Evolutionary conservation across 371 early-diverging fungal species (phyloP).

Genomic region (Capillidium rhysosporum): DNA sequence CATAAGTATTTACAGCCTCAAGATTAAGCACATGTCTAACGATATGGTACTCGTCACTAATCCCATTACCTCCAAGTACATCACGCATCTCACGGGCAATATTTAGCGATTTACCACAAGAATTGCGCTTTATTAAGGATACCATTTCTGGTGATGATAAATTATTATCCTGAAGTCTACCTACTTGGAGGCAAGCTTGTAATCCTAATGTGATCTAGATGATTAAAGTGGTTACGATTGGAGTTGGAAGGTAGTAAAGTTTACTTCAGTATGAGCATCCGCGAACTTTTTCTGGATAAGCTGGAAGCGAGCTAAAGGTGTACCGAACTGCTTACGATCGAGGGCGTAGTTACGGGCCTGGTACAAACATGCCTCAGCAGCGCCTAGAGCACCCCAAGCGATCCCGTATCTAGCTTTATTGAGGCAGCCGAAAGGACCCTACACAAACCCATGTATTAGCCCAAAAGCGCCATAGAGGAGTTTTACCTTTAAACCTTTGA

Average conservation of each 20-base stretch:
- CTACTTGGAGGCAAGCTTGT: slow-evolving; percentile 81
- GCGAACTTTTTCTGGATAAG: slow-evolving; percentile 94
- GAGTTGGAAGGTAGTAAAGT: no score
- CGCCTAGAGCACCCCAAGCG: slow-evolving; percentile 93
- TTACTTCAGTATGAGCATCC: slow-evolving; percentile 78
- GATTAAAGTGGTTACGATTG: not conserved
- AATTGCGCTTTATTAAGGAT: slow-evolving; percentile 92
- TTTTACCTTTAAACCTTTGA: slow-evolving; percentile 64
- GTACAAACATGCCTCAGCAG: slow-evolving; percentile 81
- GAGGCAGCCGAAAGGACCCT: slow-evolving; percentile 91
- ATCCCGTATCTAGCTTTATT: slow-evolving; percentile 97
- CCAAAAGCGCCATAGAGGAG: not conserved
- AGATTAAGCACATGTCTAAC: slow-evolving; percentile 90
- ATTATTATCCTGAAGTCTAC: slow-evolving; percentile 78
- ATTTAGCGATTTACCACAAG: slow-evolving; percentile 80
- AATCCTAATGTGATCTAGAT: slow-evolving; percentile 63
- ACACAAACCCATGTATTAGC: not conserved
- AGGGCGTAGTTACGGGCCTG: slow-evolving; percentile 82
- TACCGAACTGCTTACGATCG: slow-evolving; percentile 73
- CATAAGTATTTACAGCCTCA: slow-evolving; percentile 94
- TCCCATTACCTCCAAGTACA: slow-evolving; percentile 84
- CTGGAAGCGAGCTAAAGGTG: slow-evolving; percentile 88
- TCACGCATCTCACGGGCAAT: slow-evolving; percentile 84
- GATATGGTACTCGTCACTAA: slow-evolving; percentile 92
- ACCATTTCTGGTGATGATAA: slow-evolving; percentile 88